Evolutionary conservation across 305 asterid species (phyloP), one percentile per base, ranked within the genome.

Genomic region (Petunia hybrid): DNA sequence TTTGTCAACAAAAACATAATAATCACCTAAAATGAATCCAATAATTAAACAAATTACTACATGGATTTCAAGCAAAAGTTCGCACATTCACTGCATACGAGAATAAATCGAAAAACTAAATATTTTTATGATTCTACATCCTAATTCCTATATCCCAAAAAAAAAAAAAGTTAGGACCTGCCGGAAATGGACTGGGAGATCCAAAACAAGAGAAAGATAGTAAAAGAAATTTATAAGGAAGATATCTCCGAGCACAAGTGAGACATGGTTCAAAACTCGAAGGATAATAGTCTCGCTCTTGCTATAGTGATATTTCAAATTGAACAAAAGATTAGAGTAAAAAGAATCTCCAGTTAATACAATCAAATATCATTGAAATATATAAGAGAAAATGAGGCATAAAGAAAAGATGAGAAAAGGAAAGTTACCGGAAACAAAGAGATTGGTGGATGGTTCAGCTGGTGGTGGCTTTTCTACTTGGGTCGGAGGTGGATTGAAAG

Each of bases 391-490:
- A 45, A 56, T 9, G 3, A 42, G 8, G 41, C 6, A 67, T 66
- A 68, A 45, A 2, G 12, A 60, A 4, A 60, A 40, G 55, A 48
- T 13, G 31, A 6, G 13, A 63, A 51, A 14, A 6, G 48, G 81
- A 79, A 70, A 38, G 22, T 4, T 78, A 91, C 93, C 96, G 22
- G 94, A 91, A 61, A 93, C 89, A 89, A 91, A 93, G 80, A 93
- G 93, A 86, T 93, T 93, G 84, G 92, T 89, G 41, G 92, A 91
- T 41, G 96, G 97, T 53, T 90, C 96, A 43, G 96, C 90, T 1
- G 90, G 88, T 64, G 94, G 91, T 51, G 87, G 88, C 88, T 91
- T 88, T 64, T 89, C 89, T 75, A 79, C 85, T 5, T 86, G 88
- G 35, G 89, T 7, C 82, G 86, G 86, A 0, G 93, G 94, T 3